A percentile compares a stretch with the other conserved stretches of the same genome.
Evolutionary conservation across 371 early-diverging fungal genomes (phyloP).

Genomic region (Mortierella polycephala): DNA sequence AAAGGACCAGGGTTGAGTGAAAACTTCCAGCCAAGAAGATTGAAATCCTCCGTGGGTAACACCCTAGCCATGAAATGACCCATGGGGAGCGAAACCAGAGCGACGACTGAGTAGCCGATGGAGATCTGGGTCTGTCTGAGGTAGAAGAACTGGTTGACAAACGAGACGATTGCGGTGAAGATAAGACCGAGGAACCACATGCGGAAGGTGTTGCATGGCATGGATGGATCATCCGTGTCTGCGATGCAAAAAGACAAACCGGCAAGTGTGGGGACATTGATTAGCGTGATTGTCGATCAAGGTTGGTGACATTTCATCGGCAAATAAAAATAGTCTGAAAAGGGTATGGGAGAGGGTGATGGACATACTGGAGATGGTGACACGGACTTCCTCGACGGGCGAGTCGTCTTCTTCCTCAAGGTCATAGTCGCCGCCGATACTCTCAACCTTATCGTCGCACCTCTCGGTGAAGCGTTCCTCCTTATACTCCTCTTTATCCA

Average conservation of each 20-base stretch:
- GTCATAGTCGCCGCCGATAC: constrained; percentile 64
- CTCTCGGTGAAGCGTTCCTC: constrained; percentile 26
- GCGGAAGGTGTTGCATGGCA: constrained; percentile 84
- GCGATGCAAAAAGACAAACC: not conserved
- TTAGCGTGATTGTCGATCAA: too few relatives aligned
- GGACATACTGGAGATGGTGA: constrained; percentile 68
- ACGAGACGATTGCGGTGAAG: constrained; percentile 66
- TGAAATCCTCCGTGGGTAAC: constrained; percentile 58
- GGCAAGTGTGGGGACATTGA: too few relatives aligned
- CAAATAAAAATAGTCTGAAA: not conserved
- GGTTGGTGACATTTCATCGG: not conserved
- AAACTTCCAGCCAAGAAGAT: constrained; percentile 56
- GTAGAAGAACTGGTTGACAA: constrained; percentile 84
- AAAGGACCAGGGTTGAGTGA: constrained; percentile 89
- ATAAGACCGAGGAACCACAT: constrained; percentile 77
- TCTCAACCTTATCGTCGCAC: constrained; percentile 47
- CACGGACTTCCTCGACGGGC: constrained; percentile 79
- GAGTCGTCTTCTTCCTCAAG: constrained; percentile 71
- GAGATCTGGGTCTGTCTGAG: constrained; percentile 70
- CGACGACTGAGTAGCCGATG: constrained; percentile 68
- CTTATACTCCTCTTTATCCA: constrained; percentile 37
- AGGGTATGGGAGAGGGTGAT: not conserved
- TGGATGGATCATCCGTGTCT: constrained; percentile 71
- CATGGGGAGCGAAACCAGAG: constrained; percentile 69
- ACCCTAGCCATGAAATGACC: constrained; percentile 72